Base-by-base conservation (phyloP, 331 rosid species). In the Arachis monticola region DNA sequence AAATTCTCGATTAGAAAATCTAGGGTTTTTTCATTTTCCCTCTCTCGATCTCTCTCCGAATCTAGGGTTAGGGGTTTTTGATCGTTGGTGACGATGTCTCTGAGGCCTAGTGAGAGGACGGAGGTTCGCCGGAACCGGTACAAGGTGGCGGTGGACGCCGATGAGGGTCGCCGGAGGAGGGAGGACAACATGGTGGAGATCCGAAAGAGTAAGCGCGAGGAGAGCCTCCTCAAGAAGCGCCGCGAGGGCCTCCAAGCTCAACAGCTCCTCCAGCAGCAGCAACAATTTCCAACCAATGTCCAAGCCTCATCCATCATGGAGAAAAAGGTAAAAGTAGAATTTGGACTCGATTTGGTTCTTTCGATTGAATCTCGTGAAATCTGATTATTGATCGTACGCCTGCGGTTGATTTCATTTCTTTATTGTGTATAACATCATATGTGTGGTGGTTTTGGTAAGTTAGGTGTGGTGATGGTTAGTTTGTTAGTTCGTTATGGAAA, bases 41-140 rank as follows among this genome's bases (percentile, higher is more conserved):
- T 3, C 64, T 38, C 61, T 68, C 40, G 40, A 35, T 35, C 40
- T 35, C 64, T 62, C 73, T 80, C 63, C 53, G 44, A 73, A 66
- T 78, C 13, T 31, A 10, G 65, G 65, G 27, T 61, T 66, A 70
- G 80, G 79, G 14, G 31, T 42, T 6, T 73, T 68, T 46, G 10
- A 70, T 35, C 5, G 69, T 74, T 77, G 52, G 10, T 46, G 17
- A 79, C 48, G 77, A 92, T 92, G 98, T 92, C 98, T 75, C 87
- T 92, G 70, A 87, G 96, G 83, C 96, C 98, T 0, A 90, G 72
- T 86, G 86, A 89, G 12, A 90, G 94, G 82, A 87, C 95, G 10
- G 98, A 92, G 82, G 92, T 88, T 74, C 98, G 98, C 79, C 94
- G 98, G 73, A 92, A 88, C 93, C 82, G 98, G 27, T 92, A 92